Evolutionary conservation across 352 stramenopile genomes (phyloP).

Genomic region (Pythium myriotylum): DNA sequence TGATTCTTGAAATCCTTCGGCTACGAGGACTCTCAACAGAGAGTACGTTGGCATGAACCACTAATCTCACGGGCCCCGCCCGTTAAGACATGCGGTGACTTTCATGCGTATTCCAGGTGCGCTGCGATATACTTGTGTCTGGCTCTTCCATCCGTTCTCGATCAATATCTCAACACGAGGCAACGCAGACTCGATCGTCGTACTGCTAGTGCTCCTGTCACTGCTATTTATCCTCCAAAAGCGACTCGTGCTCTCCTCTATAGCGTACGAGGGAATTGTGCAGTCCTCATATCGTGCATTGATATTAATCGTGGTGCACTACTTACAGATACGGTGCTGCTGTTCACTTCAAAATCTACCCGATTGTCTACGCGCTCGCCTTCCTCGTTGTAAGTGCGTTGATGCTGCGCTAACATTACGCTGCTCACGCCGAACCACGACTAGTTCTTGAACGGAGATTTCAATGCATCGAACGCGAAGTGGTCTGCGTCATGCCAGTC

Average conservation of each 20-base stretch:
- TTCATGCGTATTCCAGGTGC: constrained; percentile 35
- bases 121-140: constrained; percentile 82
- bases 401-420: too few species aligned
- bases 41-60: too few species aligned
- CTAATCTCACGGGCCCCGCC: too few species aligned
- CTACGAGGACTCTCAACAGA: constrained; percentile 55
- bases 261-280: too few species aligned
- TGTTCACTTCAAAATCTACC: constrained; percentile 99
- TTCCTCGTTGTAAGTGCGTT: constrained; percentile 74
- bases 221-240: constrained; percentile 86
- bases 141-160: constrained; percentile 98
- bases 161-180: constrained; percentile 99
- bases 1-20: constrained; percentile 88
- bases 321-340: constrained; percentile 92
- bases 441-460: constrained; percentile 78
- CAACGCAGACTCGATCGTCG: constrained; percentile 95
- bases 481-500: constrained; percentile 50
- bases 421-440: too few species aligned
- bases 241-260: constrained; percentile 65
- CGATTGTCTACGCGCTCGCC: constrained; percentile 95
- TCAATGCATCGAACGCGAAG: constrained; percentile 48
- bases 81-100: background rate
- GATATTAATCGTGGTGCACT: too few species aligned
- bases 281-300: too few species aligned
- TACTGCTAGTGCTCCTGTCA: constrained; percentile 93